These are phyloP conservation scores for Cyberlindnera nakhonratchasimensis DNA, from an alignment of 805 yeast species.

Conservation along the genomic window DNA sequence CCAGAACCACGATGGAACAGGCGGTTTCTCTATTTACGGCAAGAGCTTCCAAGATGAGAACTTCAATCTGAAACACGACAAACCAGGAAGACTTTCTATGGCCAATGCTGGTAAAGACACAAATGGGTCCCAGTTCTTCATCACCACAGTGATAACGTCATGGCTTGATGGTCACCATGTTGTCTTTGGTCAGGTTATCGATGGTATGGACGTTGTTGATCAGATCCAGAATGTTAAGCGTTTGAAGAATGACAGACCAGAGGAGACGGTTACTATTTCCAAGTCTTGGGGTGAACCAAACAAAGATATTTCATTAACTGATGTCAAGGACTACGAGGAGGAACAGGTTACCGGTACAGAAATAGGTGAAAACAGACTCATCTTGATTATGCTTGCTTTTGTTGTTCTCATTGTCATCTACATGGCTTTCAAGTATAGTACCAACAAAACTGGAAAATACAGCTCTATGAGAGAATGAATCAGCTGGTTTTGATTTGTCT, in stretches of 20 bases:
- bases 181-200: constrained; percentile 73
- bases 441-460: constrained; percentile 18
- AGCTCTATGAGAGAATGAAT: constrained; percentile 28
- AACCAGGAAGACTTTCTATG: constrained; percentile 67
- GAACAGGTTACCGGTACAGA: constrained; percentile 9
- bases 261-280: constrained; percentile 39
- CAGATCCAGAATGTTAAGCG: constrained; percentile 57
- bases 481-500: background rate
- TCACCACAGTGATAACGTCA: constrained; percentile 50
- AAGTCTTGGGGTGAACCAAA: constrained; percentile 31
- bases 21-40: constrained; percentile 81
- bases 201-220: constrained; percentile 57
- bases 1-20: constrained; percentile 60
- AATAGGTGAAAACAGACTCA: constrained; percentile 12
- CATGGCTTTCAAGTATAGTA: constrained; percentile 15
- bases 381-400: constrained; percentile 20
- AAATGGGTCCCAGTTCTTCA: constrained; percentile 69
- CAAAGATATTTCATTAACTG: constrained; percentile 16
- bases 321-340: constrained; percentile 22
- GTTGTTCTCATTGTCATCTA: constrained; percentile 19
- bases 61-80: constrained; percentile 61
- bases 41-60: constrained; percentile 73
- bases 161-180: constrained; percentile 61
- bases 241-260: constrained; percentile 39
- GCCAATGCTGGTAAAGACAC: constrained; percentile 68